These are phyloP conservation scores for Aspergillus pseudoviridinutans DNA, from an alignment of 2,329 filamentous ascomycete genomes.

Conservation along the genomic window DNA sequence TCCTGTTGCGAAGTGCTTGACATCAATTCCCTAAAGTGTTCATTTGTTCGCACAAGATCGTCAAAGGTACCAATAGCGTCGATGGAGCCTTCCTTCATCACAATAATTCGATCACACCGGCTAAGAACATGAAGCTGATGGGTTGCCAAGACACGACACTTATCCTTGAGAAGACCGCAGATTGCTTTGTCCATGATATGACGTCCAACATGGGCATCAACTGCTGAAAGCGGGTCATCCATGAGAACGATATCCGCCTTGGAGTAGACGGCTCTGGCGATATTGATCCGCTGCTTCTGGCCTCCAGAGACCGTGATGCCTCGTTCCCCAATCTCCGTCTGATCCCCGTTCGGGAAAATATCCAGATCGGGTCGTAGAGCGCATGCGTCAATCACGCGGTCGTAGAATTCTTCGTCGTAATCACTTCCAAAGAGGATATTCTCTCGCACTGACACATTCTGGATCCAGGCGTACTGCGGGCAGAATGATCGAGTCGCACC, in stretches of 20 bases:
- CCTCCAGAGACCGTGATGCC: conserved; percentile 94
- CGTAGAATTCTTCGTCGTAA: conserved; percentile 73
- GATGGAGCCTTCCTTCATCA: conserved; percentile 84
- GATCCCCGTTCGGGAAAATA: conserved; percentile 85
- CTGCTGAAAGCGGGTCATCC: conserved; percentile 59
- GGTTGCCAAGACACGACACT: conserved; percentile 86
- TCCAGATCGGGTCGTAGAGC: conserved; percentile 81
- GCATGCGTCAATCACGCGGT: conserved; percentile 78
- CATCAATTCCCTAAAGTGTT: conserved; percentile 79
- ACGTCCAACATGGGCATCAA: conserved; percentile 56
- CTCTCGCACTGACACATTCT: conserved; percentile 79
- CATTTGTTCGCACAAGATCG: conserved; percentile 75
- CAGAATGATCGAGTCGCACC: conserved; percentile 85
- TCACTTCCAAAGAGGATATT: conserved; percentile 90
- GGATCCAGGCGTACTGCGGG: conserved; percentile 96
- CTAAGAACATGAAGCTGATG: conserved; percentile 92
- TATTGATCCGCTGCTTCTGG: conserved; percentile 92
- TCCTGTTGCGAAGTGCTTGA: conserved; percentile 67
- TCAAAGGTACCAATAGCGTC: conserved; percentile 84
- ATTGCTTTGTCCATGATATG: conserved; percentile 93
- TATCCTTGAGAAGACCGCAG: conserved; percentile 78
- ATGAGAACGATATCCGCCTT: conserved; percentile 60
- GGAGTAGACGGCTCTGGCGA: conserved; percentile 72
- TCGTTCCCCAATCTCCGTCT: conserved; percentile 90
- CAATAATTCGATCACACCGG: conserved; percentile 86